phyloP scores from a whole-genome alignment of 768 basidiomycete species.

The Boletus barrowsii region DNA sequence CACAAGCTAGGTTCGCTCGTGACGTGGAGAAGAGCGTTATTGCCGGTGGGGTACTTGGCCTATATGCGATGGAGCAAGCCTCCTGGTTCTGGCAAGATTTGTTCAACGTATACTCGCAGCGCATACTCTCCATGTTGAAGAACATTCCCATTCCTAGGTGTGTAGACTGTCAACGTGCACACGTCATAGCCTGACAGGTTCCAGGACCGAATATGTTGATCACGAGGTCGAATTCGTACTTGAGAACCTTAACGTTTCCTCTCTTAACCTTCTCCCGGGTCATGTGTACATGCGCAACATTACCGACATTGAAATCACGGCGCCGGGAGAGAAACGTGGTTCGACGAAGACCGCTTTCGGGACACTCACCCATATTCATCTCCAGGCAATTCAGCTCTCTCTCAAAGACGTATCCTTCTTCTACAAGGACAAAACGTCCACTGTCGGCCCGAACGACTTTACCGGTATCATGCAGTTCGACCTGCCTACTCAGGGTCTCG shows the following conservation, averaged over 20 bases:
- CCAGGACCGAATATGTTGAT: constrained; percentile 71
- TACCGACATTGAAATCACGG: constrained; percentile 56
- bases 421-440: constrained; percentile 59
- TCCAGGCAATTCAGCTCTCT: constrained; percentile 61
- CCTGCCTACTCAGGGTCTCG: constrained; percentile 64
- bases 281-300: constrained; percentile 72
- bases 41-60: constrained; percentile 36
- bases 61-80: constrained; percentile 56
- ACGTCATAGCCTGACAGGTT: not conserved
- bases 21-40: constrained; percentile 46
- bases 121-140: constrained; percentile 47
- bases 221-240: constrained; percentile 67
- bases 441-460: constrained; percentile 53
- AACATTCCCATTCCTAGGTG: constrained; percentile 71
- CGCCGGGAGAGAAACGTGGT: constrained; percentile 32
- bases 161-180: constrained; percentile 3
- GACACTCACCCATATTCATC: constrained; percentile 60
- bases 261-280: constrained; percentile 63
- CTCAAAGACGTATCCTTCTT: constrained; percentile 71
- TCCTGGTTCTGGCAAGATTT: constrained; percentile 82
- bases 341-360: constrained; percentile 50
- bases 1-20: constrained; percentile 46
- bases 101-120: constrained; percentile 76
- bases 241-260: constrained; percentile 70
- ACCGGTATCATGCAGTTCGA: constrained; percentile 60